Base-by-base conservation (phyloP, 2,329 filamentous ascomycete species). In the Paecilomyces niveus region DNA sequence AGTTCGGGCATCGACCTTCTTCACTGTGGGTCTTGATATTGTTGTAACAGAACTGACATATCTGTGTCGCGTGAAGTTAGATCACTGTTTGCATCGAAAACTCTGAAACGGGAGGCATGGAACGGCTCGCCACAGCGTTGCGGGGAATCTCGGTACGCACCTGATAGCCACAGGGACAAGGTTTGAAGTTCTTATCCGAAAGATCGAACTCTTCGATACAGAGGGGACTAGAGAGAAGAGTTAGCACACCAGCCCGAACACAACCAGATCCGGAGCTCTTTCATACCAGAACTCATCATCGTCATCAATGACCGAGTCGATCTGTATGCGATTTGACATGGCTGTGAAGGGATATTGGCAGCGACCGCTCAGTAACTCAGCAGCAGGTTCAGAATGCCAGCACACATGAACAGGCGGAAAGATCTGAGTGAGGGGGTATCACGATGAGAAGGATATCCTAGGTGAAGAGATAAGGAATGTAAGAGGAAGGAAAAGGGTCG, bases 31-130 rank as follows among this genome's bases (percentile, higher is more conserved):
- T 96, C 78, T 95, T 96, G 74, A 99, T 95, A 74, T 97, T 99
- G 78, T 99, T 97, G 81, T 93, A 99, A 79, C 94, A 99, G 78
- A 99, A 99, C 81, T 99, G 95, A 77, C 94, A 99, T 74, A 99
- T 93, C 92, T 97, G 69, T 39, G 49, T 51, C 21, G 32, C 56
- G 33, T 33, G 13, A 45, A 22, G 29, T 55, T 53, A 56, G 53
- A 58, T 56, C 50, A 55, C 31, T 54, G 45, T 35, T 21, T 45
- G n/a, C 39, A n/a, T 9, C n/a, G 39, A 45, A 45, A 18, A 1
- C n/a, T 21, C n/a, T 8, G 39, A 18, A 9, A 45, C 8, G 26
- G 24, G 31, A 35, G 53, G n/a, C n/a, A 55, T 51, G 31, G 22
- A 18, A 31, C 8, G 18, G 50, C 8, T 45, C 39, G 39, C 39